Evolutionary conservation across 2,329 filamentous ascomycete species (phyloP), one percentile per base, ranked within the genome.

Genomic region (Pseudocercospora fijiensis): DNA sequence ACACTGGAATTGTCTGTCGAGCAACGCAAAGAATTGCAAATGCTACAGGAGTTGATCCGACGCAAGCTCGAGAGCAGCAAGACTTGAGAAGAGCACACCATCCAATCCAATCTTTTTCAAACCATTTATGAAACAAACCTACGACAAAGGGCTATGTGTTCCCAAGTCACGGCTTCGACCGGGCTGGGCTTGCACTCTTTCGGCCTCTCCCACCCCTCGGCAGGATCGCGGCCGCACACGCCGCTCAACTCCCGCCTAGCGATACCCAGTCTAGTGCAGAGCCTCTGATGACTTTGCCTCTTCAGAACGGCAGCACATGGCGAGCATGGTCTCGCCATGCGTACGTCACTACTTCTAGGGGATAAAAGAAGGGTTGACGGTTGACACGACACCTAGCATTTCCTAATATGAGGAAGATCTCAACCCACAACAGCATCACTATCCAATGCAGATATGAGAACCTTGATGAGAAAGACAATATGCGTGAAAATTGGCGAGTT

Each of bases 21-120:
- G 72, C 74, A 76, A 72, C 70, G 72, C 30, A 72, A 71, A 63
- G 69, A 75, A 49, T 61, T 77, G 56, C 66, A 70, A 60, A 67
- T 73, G 62, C 66, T 78, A 60, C 75, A 76, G 58, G 74, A 76
- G 59, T 70, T 78, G 11, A 77, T 78, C 57, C 67, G 69, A 20
- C 70, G 75, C 20, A 73, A 68, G 63, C 67, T 77, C 30, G 71
- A 73, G 37, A 60, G 65, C 55, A 65, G 64, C 58, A 72, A 72
- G 67, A 62, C 69, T 20, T 74, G 71, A 73, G 51, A 7, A 41
- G n/a, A 28, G 37, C 37, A n/a, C 8, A 18, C n/a, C 27, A 16
- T 33, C 53, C n/a, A 56, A n/a, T 33, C n/a, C n/a, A n/a, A n/a
- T 41, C 27, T 9, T 9, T 18, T 20, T 16, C 53, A 56, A 24